Evolutionary conservation across 2,329 filamentous ascomycete species (phyloP), one percentile per base, ranked within the genome.

Genomic region (Calonectria fujianensis): DNA sequence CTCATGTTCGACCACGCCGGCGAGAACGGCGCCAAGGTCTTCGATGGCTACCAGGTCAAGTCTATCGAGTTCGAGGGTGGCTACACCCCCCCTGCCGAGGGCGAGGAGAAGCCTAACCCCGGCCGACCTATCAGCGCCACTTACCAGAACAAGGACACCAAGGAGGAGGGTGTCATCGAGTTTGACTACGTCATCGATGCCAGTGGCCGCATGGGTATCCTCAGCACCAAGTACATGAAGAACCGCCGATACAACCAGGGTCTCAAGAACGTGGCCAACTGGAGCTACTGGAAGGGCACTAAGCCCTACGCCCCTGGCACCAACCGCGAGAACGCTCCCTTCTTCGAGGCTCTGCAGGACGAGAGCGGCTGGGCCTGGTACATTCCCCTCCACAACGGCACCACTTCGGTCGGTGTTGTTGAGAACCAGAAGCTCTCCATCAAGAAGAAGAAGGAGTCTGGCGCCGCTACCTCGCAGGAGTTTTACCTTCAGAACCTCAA

Each of bases 171-270:
- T 16, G 77, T 70, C 1, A 87, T 90, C 68, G 78, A 71, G 1
- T 89, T 89, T 73, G 80, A 89, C 6, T 90, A 89, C 70, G 59
- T 90, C 24, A 79, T 90, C 0, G 88, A 90, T 79, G 89, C 88
- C 0, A 87, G 83, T 66, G 89, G 89, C 3, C 83, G 89, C 16
- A 75, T 73, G 0, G 88, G 88, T 3, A 64, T 90, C 4, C 27
- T 90, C 14, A 85, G 82, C 64, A 90, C 87, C 27, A 88, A 88
- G 75, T 89, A 90, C 75, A 70, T 87, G 31, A 89, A 88, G 80
- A 88, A 88, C 75, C 85, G 89, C 1, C 82, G 80, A 5, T 87
- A 82, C 76, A 90, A 90, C 77, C 75, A 87, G 50, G 85, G 83
- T 0, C 81, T 90, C 27, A 89, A 89, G 81, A 90, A 89, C 70